Evolutionary conservation across 2,329 filamentous ascomycete genomes (phyloP), one percentile per base, ranked within the genome.

Genomic region (Orbilia javanica): DNA sequence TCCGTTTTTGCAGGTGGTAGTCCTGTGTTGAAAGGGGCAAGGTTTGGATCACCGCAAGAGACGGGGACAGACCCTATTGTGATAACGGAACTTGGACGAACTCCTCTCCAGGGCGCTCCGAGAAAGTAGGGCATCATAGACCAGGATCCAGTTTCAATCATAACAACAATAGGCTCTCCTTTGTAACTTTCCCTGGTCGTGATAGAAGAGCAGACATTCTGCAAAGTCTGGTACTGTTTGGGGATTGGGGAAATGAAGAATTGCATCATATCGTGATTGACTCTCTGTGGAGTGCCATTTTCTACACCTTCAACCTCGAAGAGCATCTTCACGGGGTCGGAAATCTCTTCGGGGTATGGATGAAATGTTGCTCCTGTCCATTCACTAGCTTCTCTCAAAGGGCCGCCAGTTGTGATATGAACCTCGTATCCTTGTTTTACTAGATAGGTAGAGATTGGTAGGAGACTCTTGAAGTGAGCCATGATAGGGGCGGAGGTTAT

Each of bases 111-210:
- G 1, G 85, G 83, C 0, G 83, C 84, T 1, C 85, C 85, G 31
- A 83, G 80, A 0, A 80, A 79, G 62, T 86, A 83, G 0, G 86
- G 85, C 0, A 84, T 76, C 10, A 83, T 79, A 0, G 85, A 86
- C 67, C 83, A 81, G 52, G 83, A 85, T 1, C 83, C 80, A 1
- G 82, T 81, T 79, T 88, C 87, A 36, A 83, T 82, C n/a, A 88
- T 64, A 11, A 87, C 81, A 20, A 88, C 78, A 29, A 88, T 82
- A 13, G 72, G 72, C 11, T 77, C 46, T 20, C 72, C 72, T 44
- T 70, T 70, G 22, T 77, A 77, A 18, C 39, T 66, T 31, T 70
- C 65, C 15, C 57, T 65, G 2, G 72, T 70, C 4, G 72, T 77
- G 25, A 77, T 77, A 3, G 53, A 52, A 31, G 85, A 82, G 13